Base-by-base conservation (phyloP, 495 filamentous ascomycete species). In the Extremus antarcticus region DNA sequence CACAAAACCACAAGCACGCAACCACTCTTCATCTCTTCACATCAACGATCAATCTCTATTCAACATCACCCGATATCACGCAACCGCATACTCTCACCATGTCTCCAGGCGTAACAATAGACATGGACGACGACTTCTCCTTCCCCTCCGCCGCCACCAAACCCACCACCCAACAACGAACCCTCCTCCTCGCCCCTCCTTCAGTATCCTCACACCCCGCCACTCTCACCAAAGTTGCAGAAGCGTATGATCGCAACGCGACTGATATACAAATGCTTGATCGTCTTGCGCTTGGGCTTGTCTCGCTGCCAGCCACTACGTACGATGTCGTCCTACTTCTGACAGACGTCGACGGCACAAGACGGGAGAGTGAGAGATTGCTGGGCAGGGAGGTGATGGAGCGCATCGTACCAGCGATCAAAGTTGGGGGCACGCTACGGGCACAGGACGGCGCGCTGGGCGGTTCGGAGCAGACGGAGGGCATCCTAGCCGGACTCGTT, bases 241-340 rank as follows among this genome's bases (percentile, higher is more conserved):
- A 74, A 22, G 73, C 80, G 38, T 79, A 87, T 70, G 80, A 88
- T 66, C 85, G 87, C 62, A 68, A 73, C 53, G 71, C 75, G 32
- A 89, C 88, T 47, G 92, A 99, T 66, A 76, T 99, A 39, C 94
- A 97, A 66, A 99, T 99, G 92, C 87, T 99, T 52, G 92, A 99
- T 72, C 88, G 92, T 25, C 78, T 99, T 17, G 82, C 88, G 0
- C 77, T 86, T 39, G 88, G 88, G 50, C 77, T 96, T 40, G 87
- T 92, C 49, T 69, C 80, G 2, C 83, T 99, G 3, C 87, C 92
- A 1, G 54, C 76, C 13, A 66, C 77, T 23, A 88, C 85, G 50
- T 97, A 97, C 74, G 86, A 94, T 63, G 71, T 86, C 46, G 77
- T 96, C 10, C 77, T 96, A 15, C 75, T 98, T n/a, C 80, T 97